Conservation (phyloP, 2,329 filamentous ascomycete species). For the Fusarium newnesense region DNA sequence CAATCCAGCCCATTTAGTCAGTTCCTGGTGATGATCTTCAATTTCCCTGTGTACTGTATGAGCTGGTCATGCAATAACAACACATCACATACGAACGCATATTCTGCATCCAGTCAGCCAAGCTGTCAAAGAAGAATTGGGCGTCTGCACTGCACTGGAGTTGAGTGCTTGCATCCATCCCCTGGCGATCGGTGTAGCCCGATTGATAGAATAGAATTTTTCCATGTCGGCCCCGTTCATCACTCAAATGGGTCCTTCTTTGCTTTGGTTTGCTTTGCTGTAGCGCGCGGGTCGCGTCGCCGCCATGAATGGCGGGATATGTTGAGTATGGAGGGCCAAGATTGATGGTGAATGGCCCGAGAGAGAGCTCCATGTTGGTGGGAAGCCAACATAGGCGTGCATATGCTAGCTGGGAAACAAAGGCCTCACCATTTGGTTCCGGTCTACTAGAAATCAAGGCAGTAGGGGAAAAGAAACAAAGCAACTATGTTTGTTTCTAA, state of each 20-base stretch:
- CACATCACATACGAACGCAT: constrained; percentile 29
- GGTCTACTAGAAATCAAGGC: constrained; percentile 7
- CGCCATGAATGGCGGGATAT: constrained; percentile 24
- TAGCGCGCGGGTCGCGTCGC: constrained; percentile 40
- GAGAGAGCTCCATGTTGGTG: constrained; percentile 17
- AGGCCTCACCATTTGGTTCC: constrained; percentile 26
- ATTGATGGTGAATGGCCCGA: constrained; percentile 27
- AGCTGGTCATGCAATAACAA: constrained; percentile 35
- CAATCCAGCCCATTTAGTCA: background rate
- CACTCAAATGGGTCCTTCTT: constrained; percentile 1
- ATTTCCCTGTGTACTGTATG: constrained; percentile 16
- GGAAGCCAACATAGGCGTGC: constrained; percentile 16
- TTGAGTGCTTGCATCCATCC: constrained; percentile 40
- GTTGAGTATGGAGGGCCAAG: constrained; percentile 29
- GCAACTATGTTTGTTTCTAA: constrained; percentile 5
- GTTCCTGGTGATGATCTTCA: background rate
- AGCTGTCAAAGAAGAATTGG: constrained; percentile 33
- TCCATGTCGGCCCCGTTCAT: constrained; percentile 3
- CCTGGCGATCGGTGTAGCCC: constrained; percentile 28
- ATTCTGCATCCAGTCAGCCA: constrained; percentile 28
- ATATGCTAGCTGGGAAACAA: constrained; percentile 24
- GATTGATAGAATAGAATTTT: constrained; percentile 26
- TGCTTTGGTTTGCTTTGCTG: background rate
- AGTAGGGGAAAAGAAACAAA: constrained; percentile 19
- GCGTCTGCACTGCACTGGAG: constrained; percentile 10